Base-by-base conservation (phyloP, 2,329 filamentous ascomycete species). In the Colletotrichum cordylinicola region DNA sequence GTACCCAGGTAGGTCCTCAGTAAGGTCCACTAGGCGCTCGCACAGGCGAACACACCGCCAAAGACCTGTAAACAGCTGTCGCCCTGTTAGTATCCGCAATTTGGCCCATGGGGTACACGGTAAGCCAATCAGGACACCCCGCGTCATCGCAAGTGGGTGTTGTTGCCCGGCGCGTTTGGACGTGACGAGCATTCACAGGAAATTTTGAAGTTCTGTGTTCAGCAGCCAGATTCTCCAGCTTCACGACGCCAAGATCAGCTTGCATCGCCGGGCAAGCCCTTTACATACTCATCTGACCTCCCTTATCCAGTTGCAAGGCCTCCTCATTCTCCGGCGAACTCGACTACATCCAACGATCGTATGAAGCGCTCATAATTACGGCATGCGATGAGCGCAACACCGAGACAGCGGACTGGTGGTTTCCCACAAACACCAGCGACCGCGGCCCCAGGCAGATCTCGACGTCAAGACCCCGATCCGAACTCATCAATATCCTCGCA, bases 331-430 rank as follows among this genome's bases (percentile, higher is more conserved):
- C 39, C 18, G 35, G 52, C 55, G 60, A 48, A 24, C 4, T n/a
- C 6, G 18, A n/a, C 35, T 15, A 39, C 13, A 18, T 27, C 35
- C 18, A 15, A 43, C 55, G 60, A 72, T 43, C 77, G 43, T 73
- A 76, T 76, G 74, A 74, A 67, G 71, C 66, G 31, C 33, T 62
- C 77, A 37, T 76, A 78, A 82, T 80, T 82, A 82, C 87, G 87
- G 86, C 85, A 93, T 94, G 92, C 92, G 86, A 96, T 96, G 95
- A 95, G 92, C 91, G 91, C 89, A 85, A 97, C 94, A 88, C 95
- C 93, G 86, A 94, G 93, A 87, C 89, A 95, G 88, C 92, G 93
- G 88, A 95, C 94, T 90, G 94, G 93, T 87, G 92, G 94, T 82
- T 97, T 93, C 83, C 95, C 95, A 83, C 89, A 92, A 82, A 96